Percentiles rank a stretch among this genome's conserved stretches.
Evolutionary conservation across 2,329 filamentous ascomycete genomes (phyloP).

Genomic region (Calonectria henricotiae): DNA sequence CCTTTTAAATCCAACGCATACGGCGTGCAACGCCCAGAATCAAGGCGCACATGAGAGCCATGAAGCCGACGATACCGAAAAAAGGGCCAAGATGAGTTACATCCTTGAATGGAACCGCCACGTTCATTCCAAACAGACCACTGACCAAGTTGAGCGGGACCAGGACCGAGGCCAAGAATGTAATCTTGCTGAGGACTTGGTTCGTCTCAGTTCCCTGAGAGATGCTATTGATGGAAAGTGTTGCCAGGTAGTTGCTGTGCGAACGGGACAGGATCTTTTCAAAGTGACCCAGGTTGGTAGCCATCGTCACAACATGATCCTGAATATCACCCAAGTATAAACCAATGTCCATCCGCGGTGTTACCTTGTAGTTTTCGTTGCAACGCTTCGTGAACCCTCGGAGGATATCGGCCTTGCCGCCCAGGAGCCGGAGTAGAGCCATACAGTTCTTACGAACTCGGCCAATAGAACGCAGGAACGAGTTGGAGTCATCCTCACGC

Average conservation of each 20-base stretch:
- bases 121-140: conserved; percentile 91
- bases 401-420: conserved; percentile 98
- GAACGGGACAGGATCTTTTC: conserved; percentile 97
- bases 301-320: conserved; percentile 99
- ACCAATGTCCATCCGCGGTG: conserved; percentile 95
- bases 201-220: conserved; percentile 91
- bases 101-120: conserved; percentile 77
- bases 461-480: conserved; percentile 90
- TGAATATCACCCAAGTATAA: conserved; percentile 98
- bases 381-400: conserved; percentile 98
- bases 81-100: conserved; percentile 71
- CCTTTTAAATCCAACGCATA: conserved; percentile 64
- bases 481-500: conserved; percentile 89
- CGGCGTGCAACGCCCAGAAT: conserved; percentile 66
- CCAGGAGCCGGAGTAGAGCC: conserved; percentile 91
- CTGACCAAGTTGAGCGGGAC: conserved; percentile 96
- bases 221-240: conserved; percentile 93
- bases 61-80: conserved; percentile 67
- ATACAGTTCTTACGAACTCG: conserved; percentile 95
- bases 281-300: conserved; percentile 94
- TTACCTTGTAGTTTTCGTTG: conserved; percentile 97
- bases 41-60: conserved; percentile 69
- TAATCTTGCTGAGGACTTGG: conserved; percentile 93
- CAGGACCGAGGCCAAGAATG: conserved; percentile 93
- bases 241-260: conserved; percentile 96